phyloP scores from a whole-genome alignment of 345 rosid genomes.

The Citrus glauca region DNA sequence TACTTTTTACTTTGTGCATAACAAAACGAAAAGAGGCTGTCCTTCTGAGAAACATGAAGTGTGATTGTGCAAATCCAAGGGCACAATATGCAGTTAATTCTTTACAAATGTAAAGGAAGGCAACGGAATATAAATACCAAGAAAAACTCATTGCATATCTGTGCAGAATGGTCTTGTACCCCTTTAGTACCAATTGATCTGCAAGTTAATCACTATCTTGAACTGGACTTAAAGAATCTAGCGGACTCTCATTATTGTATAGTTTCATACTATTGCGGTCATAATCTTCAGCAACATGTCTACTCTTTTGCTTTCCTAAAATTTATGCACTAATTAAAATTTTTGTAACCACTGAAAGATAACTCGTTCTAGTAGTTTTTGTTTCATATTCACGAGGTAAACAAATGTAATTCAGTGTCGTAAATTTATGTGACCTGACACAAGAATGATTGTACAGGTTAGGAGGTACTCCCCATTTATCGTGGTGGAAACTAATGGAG shows the following conservation, averaged over 20 bases:
- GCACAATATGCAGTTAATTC: background rate
- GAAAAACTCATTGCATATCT: background rate
- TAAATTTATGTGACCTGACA: background rate
- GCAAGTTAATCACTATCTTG: background rate
- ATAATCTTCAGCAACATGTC: background rate
- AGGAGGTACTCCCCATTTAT: slow-evolving; percentile 59
- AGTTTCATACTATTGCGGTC: background rate
- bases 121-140: background rate
- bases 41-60: background rate
- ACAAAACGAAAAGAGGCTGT: background rate
- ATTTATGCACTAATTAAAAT: background rate
- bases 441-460: slow-evolving; percentile 38
- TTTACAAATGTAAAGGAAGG: background rate
- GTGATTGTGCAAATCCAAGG: background rate
- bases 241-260: background rate
- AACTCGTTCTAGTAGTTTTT: background rate
- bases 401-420: background rate
- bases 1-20: background rate
- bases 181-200: background rate
- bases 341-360: background rate
- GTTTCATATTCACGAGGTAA: background rate
- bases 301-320: too few relatives aligned
- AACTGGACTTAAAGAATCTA: background rate
- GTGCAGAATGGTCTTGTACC: background rate
- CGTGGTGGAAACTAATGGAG: slow-evolving; percentile 79